Evolutionary conservation across 495 filamentous ascomycete genomes (phyloP), one percentile per base, ranked within the genome.

Genomic region (Penicillium turbatum): DNA sequence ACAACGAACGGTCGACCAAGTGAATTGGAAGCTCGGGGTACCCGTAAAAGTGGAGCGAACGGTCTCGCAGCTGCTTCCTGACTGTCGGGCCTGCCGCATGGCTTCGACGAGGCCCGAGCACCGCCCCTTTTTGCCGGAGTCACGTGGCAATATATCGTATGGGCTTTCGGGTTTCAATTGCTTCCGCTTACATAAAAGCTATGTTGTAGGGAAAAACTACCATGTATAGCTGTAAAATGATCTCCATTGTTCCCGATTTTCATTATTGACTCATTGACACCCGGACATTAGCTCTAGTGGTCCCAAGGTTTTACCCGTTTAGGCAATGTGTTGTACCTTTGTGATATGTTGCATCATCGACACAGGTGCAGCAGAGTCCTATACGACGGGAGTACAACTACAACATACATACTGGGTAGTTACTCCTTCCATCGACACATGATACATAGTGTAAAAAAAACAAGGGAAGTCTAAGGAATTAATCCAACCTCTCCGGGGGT

Each of bases 51-150:
- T 71, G 68, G 68, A 72, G 61, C 68, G 70, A 72, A 72, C 70
- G 70, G 68, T 61, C 63, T 69, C 70, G 68, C 67, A 70, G 57
- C 65, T 68, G 69, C 55, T 68, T 73, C 70, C 70, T 70, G 63
- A 65, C 61, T 73, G 70, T 70, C 68, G 70, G 70, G 70, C 66
- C 65, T 62, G 43, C 47, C 51, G 46, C 47, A 49, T 49, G 47
- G 62, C 63, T 13, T 16, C 35, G 12, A 5, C 10, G 1, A 16
- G 35, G 35, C 13, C 15, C 58, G 48, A 41, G 47, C 29, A 45
- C 50, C 39, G 32, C 31, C 45, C 47, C 19, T 39, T 38, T 53
- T 30, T 15, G 48, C 17, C 34, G 46, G 45, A 2, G 24, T 53
- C 38, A 53, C 50, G 50, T 43, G 31, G 27, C 19, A 21, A 12